Base-by-base conservation (phyloP, 163 green algal genomes). In the Volvox carteri region DNA sequence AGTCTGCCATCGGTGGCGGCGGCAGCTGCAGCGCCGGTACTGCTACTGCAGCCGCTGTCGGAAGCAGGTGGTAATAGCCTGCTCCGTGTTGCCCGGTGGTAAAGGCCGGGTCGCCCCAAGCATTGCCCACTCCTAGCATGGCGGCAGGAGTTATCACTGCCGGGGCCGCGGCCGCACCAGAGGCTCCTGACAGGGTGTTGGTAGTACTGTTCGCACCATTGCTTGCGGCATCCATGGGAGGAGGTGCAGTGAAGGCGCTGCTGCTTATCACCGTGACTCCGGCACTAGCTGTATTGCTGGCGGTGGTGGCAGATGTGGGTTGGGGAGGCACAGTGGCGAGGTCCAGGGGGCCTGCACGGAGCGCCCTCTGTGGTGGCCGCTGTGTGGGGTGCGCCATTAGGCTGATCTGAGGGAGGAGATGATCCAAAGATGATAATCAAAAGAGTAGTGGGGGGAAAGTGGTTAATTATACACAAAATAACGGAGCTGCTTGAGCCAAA, bases 311-410 rank as follows among this genome's bases (percentile, higher is more conserved):
- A 4, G 75, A 70, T 30, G 78, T 79, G 46, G 81, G 48, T 35
- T 80, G 81, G 2, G 81, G 65, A 0, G 81, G 81, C 30, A 87
- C 44, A 19, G 81, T 35, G 0, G 81, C 81, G 6, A 87, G 65
- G 81, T 87, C 81, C 65, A 79, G 44, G 1, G 65, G 65, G 9
- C 19, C 4, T 39, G 79, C 19, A 1, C 79, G 79, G 9, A 79
- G 46, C 18, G 35, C 21, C 30, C 46, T 44, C 48, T 80, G 81
- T 5, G 65, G 65, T 33, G 81, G 81, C 3, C 81, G 65, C 62
- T 87, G 81, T 0, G 46, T 23, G 19, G 81, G 81, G 65, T 87
- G 81, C 33, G 81, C 81, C 33, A 87, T 33, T n/a, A 87, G 81
- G 65, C 23, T 46, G 42, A 87, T 39, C 81, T 87, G 81, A 7